A percentile compares a stretch with the other conserved stretches of the same genome.
Evolutionary conservation across 2,329 filamentous ascomycete genomes (phyloP).

Genomic region (Fusarium continuum): DNA sequence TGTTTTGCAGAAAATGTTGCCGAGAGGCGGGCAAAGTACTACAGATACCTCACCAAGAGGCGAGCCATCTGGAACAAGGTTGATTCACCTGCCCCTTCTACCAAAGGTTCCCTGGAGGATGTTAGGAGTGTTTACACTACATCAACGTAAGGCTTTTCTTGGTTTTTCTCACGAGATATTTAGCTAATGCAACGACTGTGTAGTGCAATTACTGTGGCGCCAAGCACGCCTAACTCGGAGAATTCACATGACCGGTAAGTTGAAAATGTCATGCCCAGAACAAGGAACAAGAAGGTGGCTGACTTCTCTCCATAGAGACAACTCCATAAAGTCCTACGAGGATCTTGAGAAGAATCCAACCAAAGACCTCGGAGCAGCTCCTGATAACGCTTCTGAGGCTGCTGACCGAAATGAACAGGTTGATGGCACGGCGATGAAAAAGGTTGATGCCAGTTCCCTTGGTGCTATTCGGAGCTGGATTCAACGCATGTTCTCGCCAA

Average conservation of each 20-base stretch:
- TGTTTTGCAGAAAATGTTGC: not conserved
- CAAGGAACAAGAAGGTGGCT: too few relatives aligned
- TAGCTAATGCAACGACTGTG: not conserved
- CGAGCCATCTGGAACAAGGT: not conserved
- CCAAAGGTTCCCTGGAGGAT: not conserved
- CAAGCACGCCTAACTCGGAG: not conserved
- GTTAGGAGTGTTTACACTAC: not conserved
- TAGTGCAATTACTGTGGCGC: not conserved
- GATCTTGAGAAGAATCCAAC: not conserved
- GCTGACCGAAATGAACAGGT: not conserved
- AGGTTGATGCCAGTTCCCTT: rapidly evolving
- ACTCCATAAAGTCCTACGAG: not conserved
- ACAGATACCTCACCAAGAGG: not conserved
- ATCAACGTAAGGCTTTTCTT: not conserved
- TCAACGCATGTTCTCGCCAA: not conserved
- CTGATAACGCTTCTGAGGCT: not conserved
- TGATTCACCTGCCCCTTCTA: rapidly evolving
- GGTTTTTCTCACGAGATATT: too few relatives aligned
- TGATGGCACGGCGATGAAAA: not conserved
- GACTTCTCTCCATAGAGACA: too few relatives aligned
- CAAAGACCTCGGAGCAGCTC: too few relatives aligned
- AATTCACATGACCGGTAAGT: too few relatives aligned
- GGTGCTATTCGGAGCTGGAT: not conserved
- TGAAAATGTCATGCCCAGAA: too few relatives aligned
- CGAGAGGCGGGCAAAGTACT: not conserved